These are phyloP conservation scores for Eimeria praecox DNA, from an alignment of 169 alveolate species.

Conservation along the genomic window DNA sequence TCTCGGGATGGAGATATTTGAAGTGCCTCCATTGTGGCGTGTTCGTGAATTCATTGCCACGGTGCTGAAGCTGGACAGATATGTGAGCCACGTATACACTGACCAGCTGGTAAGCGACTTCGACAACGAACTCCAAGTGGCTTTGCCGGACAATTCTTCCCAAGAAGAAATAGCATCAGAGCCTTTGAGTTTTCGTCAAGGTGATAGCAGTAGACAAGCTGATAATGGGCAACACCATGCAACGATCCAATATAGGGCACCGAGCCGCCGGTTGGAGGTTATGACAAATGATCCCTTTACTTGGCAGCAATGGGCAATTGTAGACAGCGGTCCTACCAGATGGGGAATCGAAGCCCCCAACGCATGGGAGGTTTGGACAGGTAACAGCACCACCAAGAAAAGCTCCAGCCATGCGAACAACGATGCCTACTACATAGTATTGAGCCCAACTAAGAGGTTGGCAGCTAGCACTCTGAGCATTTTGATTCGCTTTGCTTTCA, in stretches of 20 bases:
- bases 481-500: not conserved
- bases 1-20: constrained; percentile 84
- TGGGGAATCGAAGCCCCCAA: constrained; percentile 83
- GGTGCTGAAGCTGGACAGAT: constrained; percentile 68
- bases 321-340: constrained; percentile 75
- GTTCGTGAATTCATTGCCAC: constrained; percentile 76
- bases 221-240: not conserved
- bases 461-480: not conserved
- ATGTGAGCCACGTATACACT: constrained; percentile 80
- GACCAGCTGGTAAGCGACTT: constrained; percentile 80
- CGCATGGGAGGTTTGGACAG: constrained; percentile 85
- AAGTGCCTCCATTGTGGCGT: constrained; percentile 82
- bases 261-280: constrained; percentile 73
- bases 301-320: constrained; percentile 83
- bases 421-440: not conserved
- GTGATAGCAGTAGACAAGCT: not conserved
- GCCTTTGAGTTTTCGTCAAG: not conserved
- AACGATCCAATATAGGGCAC: not conserved
- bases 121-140: constrained; percentile 39
- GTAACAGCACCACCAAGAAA: constrained; percentile 22
- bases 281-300: constrained; percentile 82
- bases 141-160: not conserved
- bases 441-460: not conserved
- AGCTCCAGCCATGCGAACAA: not conserved
- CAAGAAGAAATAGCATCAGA: not conserved